Base-by-base conservation (phyloP, 2,329 filamentous ascomycete genomes). In the Pestalotiopsis sp. region DNA sequence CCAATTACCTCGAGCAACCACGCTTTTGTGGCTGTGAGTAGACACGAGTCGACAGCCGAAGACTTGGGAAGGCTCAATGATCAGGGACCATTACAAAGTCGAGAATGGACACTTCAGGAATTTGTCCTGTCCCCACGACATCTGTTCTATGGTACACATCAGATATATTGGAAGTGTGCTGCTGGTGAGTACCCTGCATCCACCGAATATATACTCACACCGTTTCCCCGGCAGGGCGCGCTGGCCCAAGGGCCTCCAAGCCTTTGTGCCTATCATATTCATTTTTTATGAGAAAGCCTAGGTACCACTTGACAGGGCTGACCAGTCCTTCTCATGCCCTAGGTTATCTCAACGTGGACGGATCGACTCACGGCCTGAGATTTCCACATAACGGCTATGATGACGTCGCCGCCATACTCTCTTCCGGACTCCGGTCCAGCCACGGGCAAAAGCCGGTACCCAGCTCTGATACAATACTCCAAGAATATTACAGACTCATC, bases 131-230 rank as follows among this genome's bases (percentile, higher is more conserved):
- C 57, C 4, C 57, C 23, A 36, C 57, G 57, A 13, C 27, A 36
- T 17, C 17, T 59, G 6, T 23, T 59, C 27, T 59, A 59, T 36
- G 57, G 57, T 13, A 23, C 23, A 27, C 25, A 59, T 59, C 57
- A 36, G 17, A 59, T 59, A n/a, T 59, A 59, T 59, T 59, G 57
- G 45, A 52, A 52, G 20, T 52, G 45, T 52, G 45, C 45, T n/a
- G 7, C 20, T 11, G 45, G 45, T 52, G 20, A 52, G 45, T 52
- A 1, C 3, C 4, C 45, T 7, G 45, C 12, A 3, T 6, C 9
- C 2, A 6, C 17, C 3, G 17, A 45, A 9, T 45, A 45, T 17
- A 45, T 45, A 39, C 13, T 13, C 12, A 17, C 4, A 4, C 13
- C 39, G 14, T 13, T 20, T 52, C n/a, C 17, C 17, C 17, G 5